These are phyloP conservation scores for Fusarium tricinctum DNA, from an alignment of 2,329 filamentous ascomycete species.

Conservation along the genomic window DNA sequence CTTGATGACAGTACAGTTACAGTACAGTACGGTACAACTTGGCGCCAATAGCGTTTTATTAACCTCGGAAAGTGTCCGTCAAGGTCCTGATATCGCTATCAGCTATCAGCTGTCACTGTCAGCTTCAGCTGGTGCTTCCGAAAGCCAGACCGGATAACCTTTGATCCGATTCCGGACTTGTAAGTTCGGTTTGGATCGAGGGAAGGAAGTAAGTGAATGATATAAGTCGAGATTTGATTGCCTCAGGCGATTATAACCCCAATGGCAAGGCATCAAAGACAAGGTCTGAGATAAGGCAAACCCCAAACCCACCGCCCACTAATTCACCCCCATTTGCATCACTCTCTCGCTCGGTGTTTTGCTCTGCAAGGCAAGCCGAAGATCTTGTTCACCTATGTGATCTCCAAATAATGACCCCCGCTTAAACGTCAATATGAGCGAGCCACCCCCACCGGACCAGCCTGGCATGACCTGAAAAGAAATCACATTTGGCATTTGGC, in stretches of 20 bases:
- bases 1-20: neutral
- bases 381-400: neutral
- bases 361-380: neutral
- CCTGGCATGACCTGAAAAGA: slow-evolving; percentile 20
- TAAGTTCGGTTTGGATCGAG: neutral
- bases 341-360: slow-evolving; percentile 34
- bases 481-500: slow-evolving; percentile 20
- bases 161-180: slow-evolving; percentile 34
- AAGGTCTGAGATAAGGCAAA: neutral
- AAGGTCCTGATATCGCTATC: slow-evolving; percentile 1
- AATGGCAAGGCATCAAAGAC: slow-evolving; percentile 8
- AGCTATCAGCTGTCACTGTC: slow-evolving; percentile 1
- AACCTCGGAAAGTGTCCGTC: slow-evolving; percentile 41
- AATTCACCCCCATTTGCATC: neutral
- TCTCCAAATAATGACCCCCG: slow-evolving; percentile 17
- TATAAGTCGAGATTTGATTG: slow-evolving; percentile 16
- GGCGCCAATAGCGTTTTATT: too few relatives aligned
- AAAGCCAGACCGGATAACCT: slow-evolving; percentile 25
- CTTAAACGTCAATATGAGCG: slow-evolving; percentile 46
- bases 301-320: too few relatives aligned
- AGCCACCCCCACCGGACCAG: slow-evolving; percentile 45
- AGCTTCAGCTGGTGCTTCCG: neutral
- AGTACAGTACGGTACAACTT: slow-evolving; percentile 1
- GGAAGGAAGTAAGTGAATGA: slow-evolving; percentile 5
- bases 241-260: slow-evolving; percentile 8